phyloP scores from a whole-genome alignment of 768 basidiomycete genomes.

The Mycena crocata region DNA sequence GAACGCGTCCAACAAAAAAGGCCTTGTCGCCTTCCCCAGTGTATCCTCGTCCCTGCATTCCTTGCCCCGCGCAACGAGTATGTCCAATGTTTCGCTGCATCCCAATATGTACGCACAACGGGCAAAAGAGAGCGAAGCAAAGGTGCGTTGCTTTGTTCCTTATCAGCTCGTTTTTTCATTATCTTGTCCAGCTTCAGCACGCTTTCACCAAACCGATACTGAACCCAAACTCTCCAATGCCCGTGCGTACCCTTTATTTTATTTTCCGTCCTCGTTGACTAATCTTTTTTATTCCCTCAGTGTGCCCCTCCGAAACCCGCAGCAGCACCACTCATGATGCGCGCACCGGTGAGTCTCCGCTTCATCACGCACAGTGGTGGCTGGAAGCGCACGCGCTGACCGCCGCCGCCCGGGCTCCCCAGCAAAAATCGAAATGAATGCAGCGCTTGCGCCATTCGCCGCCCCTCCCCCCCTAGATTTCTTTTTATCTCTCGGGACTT shows the following conservation, averaged over 20 bases:
- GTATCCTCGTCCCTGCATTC: slow-evolving; percentile 75
- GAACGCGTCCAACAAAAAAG: slow-evolving; percentile 49
- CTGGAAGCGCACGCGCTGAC: slow-evolving; percentile 12
- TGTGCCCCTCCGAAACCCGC: background rate
- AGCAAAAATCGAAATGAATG: slow-evolving; percentile 34
- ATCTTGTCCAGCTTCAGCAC: slow-evolving; percentile 63
- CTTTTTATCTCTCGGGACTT: slow-evolving; percentile 29
- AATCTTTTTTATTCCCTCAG: background rate
- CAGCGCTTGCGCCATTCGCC: slow-evolving; percentile 1
- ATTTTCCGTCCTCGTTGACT: background rate
- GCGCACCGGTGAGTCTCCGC: slow-evolving; percentile 22
- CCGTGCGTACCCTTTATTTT: slow-evolving; percentile 17
- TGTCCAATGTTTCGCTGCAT: slow-evolving; percentile 74
- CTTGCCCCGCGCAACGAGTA: slow-evolving; percentile 78
- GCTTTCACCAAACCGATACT: slow-evolving; percentile 66
- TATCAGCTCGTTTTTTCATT: slow-evolving; percentile 3
- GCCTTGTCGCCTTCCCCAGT: slow-evolving; percentile 79
- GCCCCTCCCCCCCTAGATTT: background rate
- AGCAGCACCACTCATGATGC: slow-evolving; percentile 28
- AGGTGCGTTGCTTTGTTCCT: slow-evolving; percentile 56
- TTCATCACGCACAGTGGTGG: slow-evolving; percentile 10
- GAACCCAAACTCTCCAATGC: slow-evolving; percentile 36
- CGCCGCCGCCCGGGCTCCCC: background rate
- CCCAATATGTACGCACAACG: slow-evolving; percentile 76
- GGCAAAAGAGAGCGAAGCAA: slow-evolving; percentile 79